These are phyloP conservation scores for Diaporthe ilicicola DNA, from an alignment of 2,329 filamentous ascomycete genomes.

Conservation along the genomic window DNA sequence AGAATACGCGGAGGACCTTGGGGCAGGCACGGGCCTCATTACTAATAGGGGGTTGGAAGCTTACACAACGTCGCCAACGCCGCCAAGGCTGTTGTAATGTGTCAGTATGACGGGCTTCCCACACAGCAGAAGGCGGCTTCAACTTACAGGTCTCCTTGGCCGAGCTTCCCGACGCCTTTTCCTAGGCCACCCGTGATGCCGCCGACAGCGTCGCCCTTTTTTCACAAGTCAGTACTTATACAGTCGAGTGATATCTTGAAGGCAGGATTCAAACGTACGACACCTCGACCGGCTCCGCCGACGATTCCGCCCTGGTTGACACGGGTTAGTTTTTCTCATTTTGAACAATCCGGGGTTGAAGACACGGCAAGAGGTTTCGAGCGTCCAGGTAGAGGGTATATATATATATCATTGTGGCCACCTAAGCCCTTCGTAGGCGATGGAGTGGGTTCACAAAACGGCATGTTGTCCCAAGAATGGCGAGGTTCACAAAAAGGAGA, in stretches of 20 bases:
- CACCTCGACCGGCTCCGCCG: conserved; percentile 29
- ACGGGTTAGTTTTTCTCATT: not conserved
- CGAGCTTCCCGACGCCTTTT: conserved; percentile 31
- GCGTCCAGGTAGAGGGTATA: too few species aligned
- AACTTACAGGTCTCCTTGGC: conserved; percentile 27
- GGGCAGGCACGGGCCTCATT: too few species aligned
- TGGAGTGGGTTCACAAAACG: too few species aligned
- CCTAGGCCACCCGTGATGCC: conserved; percentile 32
- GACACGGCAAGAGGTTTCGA: not conserved
- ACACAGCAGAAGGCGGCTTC: not conserved
- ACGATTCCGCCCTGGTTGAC: conserved; percentile 23
- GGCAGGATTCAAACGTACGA: not conserved
- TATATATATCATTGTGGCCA: too few species aligned
- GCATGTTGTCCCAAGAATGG: too few species aligned
- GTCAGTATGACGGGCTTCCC: not conserved
- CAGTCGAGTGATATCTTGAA: accelerated
- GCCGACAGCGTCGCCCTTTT: conserved; percentile 30
- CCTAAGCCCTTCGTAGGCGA: too few species aligned
- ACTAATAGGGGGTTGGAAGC: not conserved
- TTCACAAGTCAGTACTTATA: not conserved
- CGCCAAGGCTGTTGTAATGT: conserved; percentile 20
- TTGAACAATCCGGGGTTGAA: not conserved
- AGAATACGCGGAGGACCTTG: too few species aligned
- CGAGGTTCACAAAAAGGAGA: too few species aligned
- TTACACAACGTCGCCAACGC: conserved; percentile 32